phyloP scores from a whole-genome alignment of 805 yeast species.

The Torulaspora delbrueckii region DNA sequence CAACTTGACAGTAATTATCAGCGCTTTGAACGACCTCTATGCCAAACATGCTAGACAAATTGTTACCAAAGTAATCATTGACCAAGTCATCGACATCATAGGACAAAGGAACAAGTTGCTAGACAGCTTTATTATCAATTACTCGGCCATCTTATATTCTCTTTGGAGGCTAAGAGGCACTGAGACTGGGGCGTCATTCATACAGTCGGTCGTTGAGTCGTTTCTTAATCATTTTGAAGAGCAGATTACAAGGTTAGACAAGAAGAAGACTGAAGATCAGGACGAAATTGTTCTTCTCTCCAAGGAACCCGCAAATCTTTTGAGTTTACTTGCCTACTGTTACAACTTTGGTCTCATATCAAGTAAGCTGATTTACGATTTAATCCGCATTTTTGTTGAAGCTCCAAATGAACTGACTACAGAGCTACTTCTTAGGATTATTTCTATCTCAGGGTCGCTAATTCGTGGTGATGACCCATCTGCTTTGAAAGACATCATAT shows the following conservation, averaged over 20 bases:
- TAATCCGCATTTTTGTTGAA: slow-evolving; percentile 50
- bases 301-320: slow-evolving; percentile 58
- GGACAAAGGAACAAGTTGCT: slow-evolving; percentile 58
- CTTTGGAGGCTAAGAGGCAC: slow-evolving; percentile 75
- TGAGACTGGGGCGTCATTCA: slow-evolving; percentile 82
- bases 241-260: slow-evolving; percentile 9
- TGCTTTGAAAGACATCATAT: slow-evolving; percentile 74
- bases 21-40: slow-evolving; percentile 62
- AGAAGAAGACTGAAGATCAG: background rate
- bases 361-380: slow-evolving; percentile 69
- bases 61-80: slow-evolving; percentile 68
- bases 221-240: slow-evolving; percentile 44
- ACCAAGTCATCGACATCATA: slow-evolving; percentile 60
- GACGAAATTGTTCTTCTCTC: slow-evolving; percentile 13
- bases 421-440: slow-evolving; percentile 66
- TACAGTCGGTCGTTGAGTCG: slow-evolving; percentile 73
- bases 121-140: slow-evolving; percentile 73
- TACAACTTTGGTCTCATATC: slow-evolving; percentile 76
- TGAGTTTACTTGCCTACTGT: slow-evolving; percentile 69
- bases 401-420: slow-evolving; percentile 67
- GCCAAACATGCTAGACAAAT: slow-evolving; percentile 65
- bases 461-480: slow-evolving; percentile 87
- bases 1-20: slow-evolving; percentile 64
- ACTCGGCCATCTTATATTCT: slow-evolving; percentile 72
- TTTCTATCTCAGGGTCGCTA: slow-evolving; percentile 75